Conservation (phyloP, 139 green algal genomes). For the Picochlorum sp. region DNA sequence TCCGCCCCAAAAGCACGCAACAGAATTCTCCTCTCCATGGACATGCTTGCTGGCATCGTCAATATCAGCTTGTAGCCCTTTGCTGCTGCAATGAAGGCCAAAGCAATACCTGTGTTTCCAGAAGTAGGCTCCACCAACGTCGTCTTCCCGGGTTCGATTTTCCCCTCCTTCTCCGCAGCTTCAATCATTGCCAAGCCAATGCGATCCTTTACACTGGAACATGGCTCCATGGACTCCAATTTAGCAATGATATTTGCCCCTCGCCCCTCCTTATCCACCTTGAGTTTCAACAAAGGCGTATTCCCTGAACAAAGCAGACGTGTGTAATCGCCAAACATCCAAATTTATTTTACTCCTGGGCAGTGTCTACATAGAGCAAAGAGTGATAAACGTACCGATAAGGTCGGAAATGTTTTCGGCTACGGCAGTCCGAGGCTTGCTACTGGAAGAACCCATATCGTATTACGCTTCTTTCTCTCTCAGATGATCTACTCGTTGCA, state of each 20-base stretch:
- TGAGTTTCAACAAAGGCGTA: slow-evolving; percentile 89
- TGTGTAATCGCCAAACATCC: not conserved
- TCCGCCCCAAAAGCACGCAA: slow-evolving; percentile 75
- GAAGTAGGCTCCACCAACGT: slow-evolving; percentile 82
- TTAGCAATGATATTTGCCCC: slow-evolving; percentile 26
- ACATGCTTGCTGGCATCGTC: slow-evolving; percentile 99
- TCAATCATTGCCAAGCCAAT: slow-evolving; percentile 90
- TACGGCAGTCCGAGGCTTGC: slow-evolving; percentile 37
- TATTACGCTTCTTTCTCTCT: too few species aligned
- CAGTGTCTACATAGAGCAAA: not conserved
- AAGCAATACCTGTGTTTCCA: slow-evolving; percentile 94
- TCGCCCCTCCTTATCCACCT: not conserved
- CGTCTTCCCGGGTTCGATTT: slow-evolving; percentile 76
- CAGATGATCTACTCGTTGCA: too few species aligned
- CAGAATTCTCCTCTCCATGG: slow-evolving; percentile 85
- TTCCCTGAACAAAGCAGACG: slow-evolving; percentile 49
- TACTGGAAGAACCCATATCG: not conserved
- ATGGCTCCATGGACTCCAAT: slow-evolving; percentile 32
- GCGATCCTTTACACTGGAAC: slow-evolving; percentile 21
- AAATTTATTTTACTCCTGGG: not conserved
- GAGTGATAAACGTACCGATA: slow-evolving; percentile 45
- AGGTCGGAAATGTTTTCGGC: slow-evolving; percentile 70
- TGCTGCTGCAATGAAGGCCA: slow-evolving; percentile 90
- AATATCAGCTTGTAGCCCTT: slow-evolving; percentile 95
- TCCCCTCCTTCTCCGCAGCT: slow-evolving; percentile 65